These are phyloP conservation scores for Phialocephala subalpina DNA, from an alignment of 2,329 filamentous ascomycete genomes.

Conservation along the genomic window DNA sequence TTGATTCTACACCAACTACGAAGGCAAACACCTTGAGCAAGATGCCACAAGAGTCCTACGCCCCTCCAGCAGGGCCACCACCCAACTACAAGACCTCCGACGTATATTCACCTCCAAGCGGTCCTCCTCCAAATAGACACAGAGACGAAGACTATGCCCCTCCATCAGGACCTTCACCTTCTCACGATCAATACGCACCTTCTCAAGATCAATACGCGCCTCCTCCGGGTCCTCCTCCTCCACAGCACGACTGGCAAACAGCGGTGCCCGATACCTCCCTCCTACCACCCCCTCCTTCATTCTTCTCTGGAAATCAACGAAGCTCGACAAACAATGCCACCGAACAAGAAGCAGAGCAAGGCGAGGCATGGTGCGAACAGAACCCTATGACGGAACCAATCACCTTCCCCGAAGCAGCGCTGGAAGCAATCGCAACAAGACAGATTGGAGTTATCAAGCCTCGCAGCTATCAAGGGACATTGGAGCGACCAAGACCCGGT, in stretches of 20 bases:
- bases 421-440: constrained; percentile 56
- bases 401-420: constrained; percentile 54
- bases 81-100: constrained; percentile 4
- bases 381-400: constrained; percentile 66
- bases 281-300: constrained; percentile 75
- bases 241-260: constrained; percentile 73
- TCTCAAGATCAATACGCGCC: constrained; percentile 50
- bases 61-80: constrained; percentile 27
- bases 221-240: constrained; percentile 47
- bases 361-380: constrained; percentile 69
- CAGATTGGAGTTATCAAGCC: constrained; percentile 65
- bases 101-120: constrained; percentile 46
- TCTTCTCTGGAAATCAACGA: constrained; percentile 63
- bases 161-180: constrained; percentile 44
- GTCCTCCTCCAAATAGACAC: constrained; percentile 43
- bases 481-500: constrained; percentile 56
- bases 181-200: constrained; percentile 43
- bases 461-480: constrained; percentile 53
- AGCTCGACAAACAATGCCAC: constrained; percentile 76
- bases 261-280: constrained; percentile 77
- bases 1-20: constrained; percentile 29
- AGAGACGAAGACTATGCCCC: constrained; percentile 25
- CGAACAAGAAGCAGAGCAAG: constrained; percentile 68
- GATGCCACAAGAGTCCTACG: constrained; percentile 35
- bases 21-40: constrained; percentile 28